Evolutionary conservation across 129 eudicot genomes (phyloP).

Genomic region (Ambrosia trifida): DNA sequence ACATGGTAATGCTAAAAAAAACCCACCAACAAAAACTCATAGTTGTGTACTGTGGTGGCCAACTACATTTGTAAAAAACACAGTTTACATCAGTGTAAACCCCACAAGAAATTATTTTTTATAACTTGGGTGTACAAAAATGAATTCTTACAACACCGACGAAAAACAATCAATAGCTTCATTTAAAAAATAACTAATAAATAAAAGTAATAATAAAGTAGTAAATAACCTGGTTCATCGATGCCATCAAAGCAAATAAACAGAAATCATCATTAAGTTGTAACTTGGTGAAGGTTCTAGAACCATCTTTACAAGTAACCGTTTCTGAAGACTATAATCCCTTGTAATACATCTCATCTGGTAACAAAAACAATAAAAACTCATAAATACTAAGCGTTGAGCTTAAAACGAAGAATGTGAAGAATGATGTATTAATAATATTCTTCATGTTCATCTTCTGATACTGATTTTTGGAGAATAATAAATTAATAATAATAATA

Average conservation of each 20-base stretch:
- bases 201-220: not conserved
- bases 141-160: too few species aligned
- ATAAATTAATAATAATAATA: too few species aligned
- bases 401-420: constrained; percentile 14
- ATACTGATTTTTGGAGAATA: too few species aligned
- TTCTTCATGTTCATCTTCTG: constrained; percentile 26
- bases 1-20: too few species aligned
- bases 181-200: not conserved
- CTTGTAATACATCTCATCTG: constrained; percentile 70
- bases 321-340: constrained; percentile 40
- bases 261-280: constrained; percentile 91
- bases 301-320: constrained; percentile 84
- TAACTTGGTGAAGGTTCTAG: constrained; percentile 54
- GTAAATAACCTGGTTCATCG: constrained; percentile 80
- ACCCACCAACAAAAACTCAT: too few species aligned
- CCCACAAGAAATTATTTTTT: too few species aligned
- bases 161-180: not conserved
- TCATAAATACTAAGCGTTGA: constrained; percentile 10
- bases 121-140: too few species aligned
- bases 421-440: constrained; percentile 6
- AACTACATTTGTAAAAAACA: too few species aligned
- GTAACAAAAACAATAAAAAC: constrained; percentile 5
- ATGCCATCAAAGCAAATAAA: constrained; percentile 88
- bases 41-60: too few species aligned
- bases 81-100: too few species aligned